These are phyloP conservation scores for Rhizophagus prolifer DNA, from an alignment of 192 early-diverging fungal species.

Conservation along the genomic window DNA sequence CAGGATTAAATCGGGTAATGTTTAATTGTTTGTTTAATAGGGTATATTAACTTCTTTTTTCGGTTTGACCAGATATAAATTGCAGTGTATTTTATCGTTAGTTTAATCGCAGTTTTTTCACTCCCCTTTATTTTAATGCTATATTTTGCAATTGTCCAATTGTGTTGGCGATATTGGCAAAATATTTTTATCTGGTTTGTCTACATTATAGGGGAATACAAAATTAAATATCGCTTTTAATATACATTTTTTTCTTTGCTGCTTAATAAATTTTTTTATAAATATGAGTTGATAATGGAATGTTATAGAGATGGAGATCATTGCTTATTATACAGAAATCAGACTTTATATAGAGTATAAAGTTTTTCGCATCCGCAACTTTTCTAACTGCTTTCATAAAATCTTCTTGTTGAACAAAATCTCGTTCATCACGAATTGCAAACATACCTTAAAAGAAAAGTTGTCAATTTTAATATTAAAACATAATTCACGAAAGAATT, in stretches of 20 bases:
- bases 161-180: not conserved
- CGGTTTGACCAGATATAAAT: not conserved
- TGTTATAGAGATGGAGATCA: too few species aligned
- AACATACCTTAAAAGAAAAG: slow-evolving; percentile 78
- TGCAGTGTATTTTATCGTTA: not conserved
- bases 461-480: slow-evolving; percentile 1
- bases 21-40: not conserved
- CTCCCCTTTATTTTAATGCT: not conserved
- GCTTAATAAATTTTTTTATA: not conserved
- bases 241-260: not conserved
- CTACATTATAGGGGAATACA: not conserved
- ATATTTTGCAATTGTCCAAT: not conserved
- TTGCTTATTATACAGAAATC: too few species aligned
- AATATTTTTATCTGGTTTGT: not conserved
- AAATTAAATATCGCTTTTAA: not conserved
- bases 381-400: slow-evolving; percentile 99
- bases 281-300: too few species aligned
- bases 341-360: too few species aligned
- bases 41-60: not conserved
- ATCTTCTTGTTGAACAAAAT: slow-evolving; percentile 97
- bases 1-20: not conserved
- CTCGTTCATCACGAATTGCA: slow-evolving; percentile 98
- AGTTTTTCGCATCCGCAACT: slow-evolving; percentile 79
- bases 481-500: slow-evolving; percentile 7
- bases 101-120: not conserved